These are phyloP conservation scores for Plasmopara muralis DNA, from an alignment of 352 stramenopile genomes.

Conservation along the genomic window DNA sequence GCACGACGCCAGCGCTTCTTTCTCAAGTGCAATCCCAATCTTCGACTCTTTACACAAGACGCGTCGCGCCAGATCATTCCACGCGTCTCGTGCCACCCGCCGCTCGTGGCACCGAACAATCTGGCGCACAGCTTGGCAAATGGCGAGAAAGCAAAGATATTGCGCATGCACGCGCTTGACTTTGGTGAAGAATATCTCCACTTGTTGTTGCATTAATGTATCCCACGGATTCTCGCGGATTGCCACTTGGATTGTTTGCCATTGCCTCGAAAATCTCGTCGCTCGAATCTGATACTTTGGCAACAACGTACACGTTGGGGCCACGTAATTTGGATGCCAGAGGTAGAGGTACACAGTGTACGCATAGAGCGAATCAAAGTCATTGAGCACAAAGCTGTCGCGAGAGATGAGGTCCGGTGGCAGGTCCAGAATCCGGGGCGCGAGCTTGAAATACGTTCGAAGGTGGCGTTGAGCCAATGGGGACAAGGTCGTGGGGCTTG, in stretches of 20 bases:
- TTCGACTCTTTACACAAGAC: conserved; percentile 67
- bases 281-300: conserved; percentile 53
- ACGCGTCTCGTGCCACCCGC: conserved; percentile 36
- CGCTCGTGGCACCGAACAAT: conserved; percentile 53
- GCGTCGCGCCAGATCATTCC: conserved; percentile 59
- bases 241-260: conserved; percentile 60
- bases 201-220: conserved; percentile 62
- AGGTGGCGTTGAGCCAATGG: conserved; percentile 50
- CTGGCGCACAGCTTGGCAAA: conserved; percentile 41
- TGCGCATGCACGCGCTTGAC: conserved; percentile 56
- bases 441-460: conserved; percentile 69
- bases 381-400: conserved; percentile 61
- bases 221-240: conserved; percentile 53
- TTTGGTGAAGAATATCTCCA: conserved; percentile 68
- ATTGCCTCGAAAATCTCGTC: conserved; percentile 46
- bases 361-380: conserved; percentile 70
- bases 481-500: conserved; percentile 45
- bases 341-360: conserved; percentile 57
- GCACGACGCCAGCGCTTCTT: conserved; percentile 57
- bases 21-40: conserved; percentile 61
- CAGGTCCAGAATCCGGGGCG: conserved; percentile 39
- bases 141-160: conserved; percentile 49
- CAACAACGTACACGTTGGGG: conserved; percentile 34
- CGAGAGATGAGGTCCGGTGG: conserved; percentile 56
- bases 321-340: conserved; percentile 60